Base-by-base conservation (phyloP, 1,139 yeast species). In the Meyerozyma carpophila region DNA sequence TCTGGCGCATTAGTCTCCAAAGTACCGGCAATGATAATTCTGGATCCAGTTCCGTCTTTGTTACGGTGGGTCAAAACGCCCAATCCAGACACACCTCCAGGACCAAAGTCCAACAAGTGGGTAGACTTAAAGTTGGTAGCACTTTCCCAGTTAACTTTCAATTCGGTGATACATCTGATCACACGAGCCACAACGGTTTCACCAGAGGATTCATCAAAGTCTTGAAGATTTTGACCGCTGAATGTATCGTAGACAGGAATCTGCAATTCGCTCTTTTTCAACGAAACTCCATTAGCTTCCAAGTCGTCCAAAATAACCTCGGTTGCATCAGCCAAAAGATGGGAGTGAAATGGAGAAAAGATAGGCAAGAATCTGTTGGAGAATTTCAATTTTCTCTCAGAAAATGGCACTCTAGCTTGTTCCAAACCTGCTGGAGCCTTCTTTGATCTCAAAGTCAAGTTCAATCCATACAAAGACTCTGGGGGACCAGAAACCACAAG, bases 401-500 rank as follows among this genome's bases (percentile, higher is more conserved):
- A 83, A 71, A 73, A 78, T 46, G 99, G 99, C 48, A 90, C 79
- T 71, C 98, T 82, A 47, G 96, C 84, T 75, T 93, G 98, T 61
- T 91, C 96, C 58, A 89, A 78, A 43, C 98, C 98, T 44, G 93
- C 75, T 46, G 95, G 88, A 42, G 98, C 98, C 73, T 93, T 93
- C 51, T 90, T 87, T 70, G 89, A 88, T 76, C 98, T 84, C 63
- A 93, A 77, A 48, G 93, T 79, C 61, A 93, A 77, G 69, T 91
- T 91, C 59, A 93, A 80, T 75, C 99, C 99, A 59, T 93, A 93
- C 54, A 93, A 76, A n/a, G 98, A 90, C 75, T 90, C 96, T 45
- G 98, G 98, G 43, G 98, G 98, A 65, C 99, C 99, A 32, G 95
- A 82, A 44, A 93, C 88, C 48, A 93, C 98, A 72, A 90, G 77